These are phyloP conservation scores for Candolleomyces aberdarensis DNA, from an alignment of 768 basidiomycete genomes.

Conservation along the genomic window DNA sequence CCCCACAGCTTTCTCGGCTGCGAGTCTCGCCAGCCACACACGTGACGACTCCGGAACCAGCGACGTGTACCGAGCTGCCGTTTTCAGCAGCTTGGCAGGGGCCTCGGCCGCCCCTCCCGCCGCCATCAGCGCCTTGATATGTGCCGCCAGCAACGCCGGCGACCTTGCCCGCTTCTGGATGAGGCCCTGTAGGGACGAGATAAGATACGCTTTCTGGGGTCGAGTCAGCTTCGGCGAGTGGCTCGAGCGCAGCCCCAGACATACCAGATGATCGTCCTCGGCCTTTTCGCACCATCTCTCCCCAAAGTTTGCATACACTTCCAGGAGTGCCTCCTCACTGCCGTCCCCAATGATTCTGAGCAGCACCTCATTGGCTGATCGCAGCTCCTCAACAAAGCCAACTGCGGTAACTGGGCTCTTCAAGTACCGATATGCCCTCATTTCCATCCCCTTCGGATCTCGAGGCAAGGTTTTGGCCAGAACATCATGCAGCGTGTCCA, in stretches of 20 bases:
- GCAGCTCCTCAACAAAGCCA: slow-evolving; percentile 36
- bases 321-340: slow-evolving; percentile 21
- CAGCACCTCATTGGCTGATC: slow-evolving; percentile 38
- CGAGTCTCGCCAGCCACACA: slow-evolving; percentile 55
- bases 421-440: slow-evolving; percentile 34
- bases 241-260: slow-evolving; percentile 34
- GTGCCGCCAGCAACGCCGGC: slow-evolving; percentile 27
- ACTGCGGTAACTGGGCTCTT: slow-evolving; percentile 25
- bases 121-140: slow-evolving; percentile 26
- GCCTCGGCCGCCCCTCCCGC: slow-evolving; percentile 2
- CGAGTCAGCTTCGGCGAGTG: slow-evolving; percentile 41
- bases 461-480: slow-evolving; percentile 28
- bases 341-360: slow-evolving; percentile 18
- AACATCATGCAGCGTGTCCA: slow-evolving; percentile 38
- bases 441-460: slow-evolving; percentile 32
- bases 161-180: slow-evolving; percentile 16
- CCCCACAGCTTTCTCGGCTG: slow-evolving; percentile 30
- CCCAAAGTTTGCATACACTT: slow-evolving; percentile 49
- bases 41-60: slow-evolving; percentile 30
- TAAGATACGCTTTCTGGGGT: slow-evolving; percentile 54
- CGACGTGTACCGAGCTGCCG: slow-evolving; percentile 46
- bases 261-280: slow-evolving; percentile 48
- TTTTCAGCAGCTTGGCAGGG: slow-evolving; percentile 33
- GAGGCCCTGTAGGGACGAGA: slow-evolving; percentile 38
- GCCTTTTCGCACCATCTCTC: slow-evolving; percentile 47